Percentiles rank a stretch among this genome's conserved stretches.
phyloP scores from a whole-genome alignment of 306 rosid species.

The Leucaena leucocephala region DNA sequence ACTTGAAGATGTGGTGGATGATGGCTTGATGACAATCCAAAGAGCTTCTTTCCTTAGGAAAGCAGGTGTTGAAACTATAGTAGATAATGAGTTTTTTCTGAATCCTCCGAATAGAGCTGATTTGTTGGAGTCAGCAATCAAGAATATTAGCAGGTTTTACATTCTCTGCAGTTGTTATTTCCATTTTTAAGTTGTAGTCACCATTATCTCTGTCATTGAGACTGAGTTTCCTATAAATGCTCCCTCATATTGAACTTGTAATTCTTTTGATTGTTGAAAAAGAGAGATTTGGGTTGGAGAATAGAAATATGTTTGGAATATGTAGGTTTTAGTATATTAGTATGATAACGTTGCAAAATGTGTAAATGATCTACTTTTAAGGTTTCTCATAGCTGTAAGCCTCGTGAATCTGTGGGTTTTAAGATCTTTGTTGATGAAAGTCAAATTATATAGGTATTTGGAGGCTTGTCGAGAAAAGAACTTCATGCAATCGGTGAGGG shows the following conservation, averaged over 20 bases:
- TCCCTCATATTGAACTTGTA: not conserved
- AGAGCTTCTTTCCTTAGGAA: slow-evolving; percentile 90
- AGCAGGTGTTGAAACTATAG: slow-evolving; percentile 92
- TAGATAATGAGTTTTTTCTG: slow-evolving; percentile 67
- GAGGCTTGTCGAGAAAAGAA: slow-evolving; percentile 75
- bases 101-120: slow-evolving; percentile 85
- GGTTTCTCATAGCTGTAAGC: not conserved
- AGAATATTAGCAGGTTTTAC: slow-evolving; percentile 77
- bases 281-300: not conserved
- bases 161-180: slow-evolving; percentile 30
- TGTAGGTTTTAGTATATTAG: slow-evolving; percentile 12
- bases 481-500: slow-evolving; percentile 60
- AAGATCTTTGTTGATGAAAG: slow-evolving; percentile 19
- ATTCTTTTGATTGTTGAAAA: slow-evolving; percentile 8
- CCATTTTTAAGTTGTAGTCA: not conserved
- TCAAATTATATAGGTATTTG: slow-evolving; percentile 67
- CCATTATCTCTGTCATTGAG: slow-evolving; percentile 13
- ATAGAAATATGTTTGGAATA: slow-evolving; percentile 31
- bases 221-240: not conserved
- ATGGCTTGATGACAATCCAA: slow-evolving; percentile 86
- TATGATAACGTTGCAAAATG: not conserved
- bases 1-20: slow-evolving; percentile 95
- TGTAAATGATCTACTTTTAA: slow-evolving; percentile 15
- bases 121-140: slow-evolving; percentile 88
- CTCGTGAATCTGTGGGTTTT: slow-evolving; percentile 16